A percentile compares a stretch with the other conserved stretches of the same genome.
phyloP scores from a whole-genome alignment of 2,329 filamentous ascomycete species.

The Talaromyces funiculosus region DNA sequence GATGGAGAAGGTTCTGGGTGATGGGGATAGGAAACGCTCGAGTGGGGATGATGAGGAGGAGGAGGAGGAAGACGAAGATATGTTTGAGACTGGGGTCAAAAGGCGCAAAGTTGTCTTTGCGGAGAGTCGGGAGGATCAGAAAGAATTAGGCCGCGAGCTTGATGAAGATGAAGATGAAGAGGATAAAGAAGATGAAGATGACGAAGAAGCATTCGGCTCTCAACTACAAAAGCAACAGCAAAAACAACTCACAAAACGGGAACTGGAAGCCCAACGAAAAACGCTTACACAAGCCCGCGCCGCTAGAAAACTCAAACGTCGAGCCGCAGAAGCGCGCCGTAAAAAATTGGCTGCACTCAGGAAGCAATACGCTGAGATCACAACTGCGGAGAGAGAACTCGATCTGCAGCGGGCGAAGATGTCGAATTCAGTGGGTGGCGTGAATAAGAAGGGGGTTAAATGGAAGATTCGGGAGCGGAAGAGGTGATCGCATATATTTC shows the following conservation, averaged over 20 bases:
- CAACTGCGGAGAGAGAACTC: slow-evolving; percentile 51
- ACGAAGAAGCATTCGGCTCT: slow-evolving; percentile 19
- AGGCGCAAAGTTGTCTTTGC: slow-evolving; percentile 34
- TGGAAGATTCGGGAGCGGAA: slow-evolving; percentile 61
- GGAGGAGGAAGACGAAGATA: slow-evolving; percentile 20
- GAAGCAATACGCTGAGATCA: slow-evolving; percentile 51
- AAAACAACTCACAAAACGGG: slow-evolving; percentile 33
- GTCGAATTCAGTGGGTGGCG: slow-evolving; percentile 54
- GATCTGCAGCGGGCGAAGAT: slow-evolving; percentile 58
- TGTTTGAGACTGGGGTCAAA: slow-evolving; percentile 18
- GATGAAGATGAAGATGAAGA: slow-evolving; percentile 21
- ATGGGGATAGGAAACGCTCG: not conserved
- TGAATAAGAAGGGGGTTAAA: slow-evolving; percentile 59
- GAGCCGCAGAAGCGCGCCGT: slow-evolving; percentile 44
- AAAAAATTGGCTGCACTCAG: slow-evolving; percentile 49
- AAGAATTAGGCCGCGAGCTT: slow-evolving; percentile 18
- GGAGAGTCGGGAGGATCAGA: slow-evolving; percentile 33
- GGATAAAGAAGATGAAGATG: slow-evolving; percentile 19
- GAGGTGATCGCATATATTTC: slow-evolving; percentile 32
- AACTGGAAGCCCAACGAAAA: slow-evolving; percentile 39
- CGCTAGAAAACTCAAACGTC: slow-evolving; percentile 44
- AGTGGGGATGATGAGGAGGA: slow-evolving; percentile 20
- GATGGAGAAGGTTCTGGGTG: slow-evolving; percentile 27
- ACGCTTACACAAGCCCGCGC: slow-evolving; percentile 33
- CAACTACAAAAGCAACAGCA: slow-evolving; percentile 12